A percentile compares a stretch with the other conserved stretches of the same genome.
These are phyloP conservation scores for Colletotrichum abscissum DNA, from an alignment of 2,329 filamentous ascomycete genomes.

Conservation along the genomic window DNA sequence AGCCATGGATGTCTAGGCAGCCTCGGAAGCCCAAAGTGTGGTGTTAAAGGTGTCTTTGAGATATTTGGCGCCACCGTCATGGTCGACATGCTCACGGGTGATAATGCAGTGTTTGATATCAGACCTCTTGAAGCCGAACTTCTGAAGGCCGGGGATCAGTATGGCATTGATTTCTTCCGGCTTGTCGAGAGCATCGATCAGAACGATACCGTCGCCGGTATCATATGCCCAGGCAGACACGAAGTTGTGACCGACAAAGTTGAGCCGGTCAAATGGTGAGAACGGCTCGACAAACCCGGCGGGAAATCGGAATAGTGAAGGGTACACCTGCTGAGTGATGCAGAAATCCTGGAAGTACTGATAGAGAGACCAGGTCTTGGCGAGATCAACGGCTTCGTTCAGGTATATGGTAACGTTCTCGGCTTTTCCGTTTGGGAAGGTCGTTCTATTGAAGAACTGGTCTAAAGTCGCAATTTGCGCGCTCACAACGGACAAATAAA, in stretches of 20 bases:
- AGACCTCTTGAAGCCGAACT: slow-evolving; percentile 35
- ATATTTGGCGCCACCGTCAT: slow-evolving; percentile 41
- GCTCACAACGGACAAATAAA: too few relatives aligned
- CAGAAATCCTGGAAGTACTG: not conserved
- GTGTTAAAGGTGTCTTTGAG: slow-evolving; percentile 38
- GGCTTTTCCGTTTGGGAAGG: not conserved
- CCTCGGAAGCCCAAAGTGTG: slow-evolving; percentile 36
- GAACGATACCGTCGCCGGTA: slow-evolving; percentile 40
- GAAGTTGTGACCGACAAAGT: slow-evolving; percentile 36
- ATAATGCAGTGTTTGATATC: slow-evolving; percentile 43
- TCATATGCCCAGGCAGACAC: slow-evolving; percentile 41
- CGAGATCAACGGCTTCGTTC: not conserved
- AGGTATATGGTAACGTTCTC: slow-evolving; percentile 1
- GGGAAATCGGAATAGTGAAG: not conserved
- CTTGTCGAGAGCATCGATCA: slow-evolving; percentile 40
- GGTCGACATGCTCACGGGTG: slow-evolving; percentile 42
- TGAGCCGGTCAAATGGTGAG: slow-evolving; percentile 38
- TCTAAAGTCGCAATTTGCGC: not conserved
- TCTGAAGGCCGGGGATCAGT: slow-evolving; percentile 36
- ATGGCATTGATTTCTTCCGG: slow-evolving; percentile 36
- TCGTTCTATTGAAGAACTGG: slow-evolving; percentile 2
- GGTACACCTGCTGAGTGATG: not conserved
- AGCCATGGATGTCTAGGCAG: slow-evolving; percentile 22
- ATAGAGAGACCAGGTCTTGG: not conserved
- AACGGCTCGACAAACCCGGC: slow-evolving; percentile 35